Conservation (phyloP, 2,329 filamentous ascomycete species). For the Thielaviopsis populi region DNA sequence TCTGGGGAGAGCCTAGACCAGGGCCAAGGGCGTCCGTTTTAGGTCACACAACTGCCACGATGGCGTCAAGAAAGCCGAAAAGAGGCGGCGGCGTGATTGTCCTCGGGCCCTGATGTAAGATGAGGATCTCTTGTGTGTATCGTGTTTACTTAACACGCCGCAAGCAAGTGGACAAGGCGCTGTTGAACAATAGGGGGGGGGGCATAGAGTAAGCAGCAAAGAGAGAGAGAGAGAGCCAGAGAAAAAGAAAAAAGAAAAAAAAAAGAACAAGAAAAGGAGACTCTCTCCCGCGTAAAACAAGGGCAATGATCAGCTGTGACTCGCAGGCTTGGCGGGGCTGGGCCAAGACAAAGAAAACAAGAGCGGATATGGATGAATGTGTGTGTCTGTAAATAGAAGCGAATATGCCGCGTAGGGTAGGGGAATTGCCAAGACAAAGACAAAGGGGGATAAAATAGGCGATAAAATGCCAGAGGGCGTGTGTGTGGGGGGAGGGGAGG, state of each 20-base stretch:
- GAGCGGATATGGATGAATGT: background rate
- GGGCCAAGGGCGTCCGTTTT: background rate
- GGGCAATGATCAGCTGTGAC: slow-evolving; percentile 1
- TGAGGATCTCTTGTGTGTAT: background rate
- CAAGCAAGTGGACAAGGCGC: background rate
- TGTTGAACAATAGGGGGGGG: background rate
- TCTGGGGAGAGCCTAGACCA: background rate
- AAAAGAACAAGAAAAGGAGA: background rate
- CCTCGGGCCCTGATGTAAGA: too few relatives aligned
- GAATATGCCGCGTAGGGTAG: background rate
- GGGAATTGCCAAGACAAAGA: background rate
- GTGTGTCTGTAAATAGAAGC: background rate
- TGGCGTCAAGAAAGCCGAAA: background rate
- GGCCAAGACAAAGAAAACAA: background rate
- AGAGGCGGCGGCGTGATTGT: background rate
- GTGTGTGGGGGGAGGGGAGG: background rate
- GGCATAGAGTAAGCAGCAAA: background rate
- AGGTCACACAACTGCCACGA: background rate
- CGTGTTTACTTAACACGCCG: background rate
- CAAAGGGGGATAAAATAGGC: background rate
- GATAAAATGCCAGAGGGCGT: background rate
- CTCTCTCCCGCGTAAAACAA: background rate
- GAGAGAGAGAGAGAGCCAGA: background rate
- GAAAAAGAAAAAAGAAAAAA: background rate
- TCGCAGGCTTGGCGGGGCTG: slow-evolving; percentile 1